Evolutionary conservation across 2,329 filamentous ascomycete genomes (phyloP).

Genomic region (Neonectria faginata): DNA sequence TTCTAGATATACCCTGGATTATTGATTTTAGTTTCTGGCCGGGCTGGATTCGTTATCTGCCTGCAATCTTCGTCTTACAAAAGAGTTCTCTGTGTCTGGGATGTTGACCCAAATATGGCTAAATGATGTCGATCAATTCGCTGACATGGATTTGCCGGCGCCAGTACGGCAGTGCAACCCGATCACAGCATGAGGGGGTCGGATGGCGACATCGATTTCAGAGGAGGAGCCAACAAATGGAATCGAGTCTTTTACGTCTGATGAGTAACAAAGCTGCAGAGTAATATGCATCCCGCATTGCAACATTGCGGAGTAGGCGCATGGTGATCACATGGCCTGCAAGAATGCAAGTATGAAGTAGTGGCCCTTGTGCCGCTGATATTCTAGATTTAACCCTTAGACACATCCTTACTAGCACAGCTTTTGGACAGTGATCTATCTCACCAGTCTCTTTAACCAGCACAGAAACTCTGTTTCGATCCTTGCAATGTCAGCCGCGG

Average conservation of each 20-base stretch:
- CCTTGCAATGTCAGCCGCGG: conserved; percentile 24
- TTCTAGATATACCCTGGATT: not conserved
- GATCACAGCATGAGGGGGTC: conserved; percentile 20
- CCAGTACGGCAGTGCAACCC: not conserved
- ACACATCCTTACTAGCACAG: not conserved
- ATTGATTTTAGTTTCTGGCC: not conserved
- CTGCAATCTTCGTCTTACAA: not conserved
- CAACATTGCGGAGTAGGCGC: conserved; percentile 28
- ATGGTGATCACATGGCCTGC: conserved; percentile 3
- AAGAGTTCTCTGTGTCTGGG: not conserved
- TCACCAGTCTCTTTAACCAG: not conserved
- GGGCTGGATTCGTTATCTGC: not conserved
- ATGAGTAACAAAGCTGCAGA: conserved; percentile 9
- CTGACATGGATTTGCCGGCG: not conserved
- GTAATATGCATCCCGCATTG: conserved; percentile 24
- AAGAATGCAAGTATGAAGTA: conserved; percentile 8
- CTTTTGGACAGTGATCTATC: not conserved
- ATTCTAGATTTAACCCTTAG: not conserved
- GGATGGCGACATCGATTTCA: conserved; percentile 31
- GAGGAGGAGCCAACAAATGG: conserved; percentile 12
- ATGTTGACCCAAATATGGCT: not conserved
- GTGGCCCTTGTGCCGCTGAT: not conserved
- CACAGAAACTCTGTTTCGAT: not conserved
- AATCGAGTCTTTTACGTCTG: conserved; percentile 6
- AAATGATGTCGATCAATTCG: not conserved